Base-by-base conservation (phyloP, 495 filamentous ascomycete species). In the Astrothelium subdiscretum region DNA sequence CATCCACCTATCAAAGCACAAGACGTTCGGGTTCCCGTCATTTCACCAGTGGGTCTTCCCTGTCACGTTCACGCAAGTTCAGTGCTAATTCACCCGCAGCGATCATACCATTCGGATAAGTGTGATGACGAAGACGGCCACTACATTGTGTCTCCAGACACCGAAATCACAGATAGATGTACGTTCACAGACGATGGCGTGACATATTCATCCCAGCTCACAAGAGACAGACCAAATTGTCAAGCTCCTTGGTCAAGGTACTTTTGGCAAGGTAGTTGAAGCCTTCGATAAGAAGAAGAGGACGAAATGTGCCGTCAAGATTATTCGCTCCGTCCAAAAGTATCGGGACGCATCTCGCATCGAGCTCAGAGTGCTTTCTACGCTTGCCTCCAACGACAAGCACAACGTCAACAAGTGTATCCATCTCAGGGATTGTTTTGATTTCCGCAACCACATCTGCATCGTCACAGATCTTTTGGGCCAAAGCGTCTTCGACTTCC, bases 261-360 rank as follows among this genome's bases (percentile, higher is more conserved):
- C 94, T 0, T 98, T 98, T 70, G 94, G 94, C 59, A 98, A 98
- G 74, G 94, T 98, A 15, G 92, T 98, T 10, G 89, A 96, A 72
- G 94, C 94, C 40, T 85, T 81, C 63, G 94, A 98, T 70, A 83
- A 84, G 64, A 80, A 80, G 61, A 82, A 83, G 60, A 83, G 84
- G 61, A 85, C 87, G 62, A 82, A 87, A 59, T 94, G 92, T 65
- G 94, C 94, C 31, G 88, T 98, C 71, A 98, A 98, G 74, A 92
- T 98, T 71, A 98, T 98, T 65, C 87, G 94, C 58, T 96, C 94
- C 0, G 94, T 98, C 5, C 94, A 95, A 68, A 98, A 98, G 67
- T 98, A 98, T 68, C 86, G 94, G 51, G 94, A 98, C 74, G 94
- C 94, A 1, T 94, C 89, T n/a, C 84, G 92, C 59, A 97, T 98